Evolutionary conservation across 2,329 filamentous ascomycete species (phyloP).

Genomic region (Ascochyta lentis): DNA sequence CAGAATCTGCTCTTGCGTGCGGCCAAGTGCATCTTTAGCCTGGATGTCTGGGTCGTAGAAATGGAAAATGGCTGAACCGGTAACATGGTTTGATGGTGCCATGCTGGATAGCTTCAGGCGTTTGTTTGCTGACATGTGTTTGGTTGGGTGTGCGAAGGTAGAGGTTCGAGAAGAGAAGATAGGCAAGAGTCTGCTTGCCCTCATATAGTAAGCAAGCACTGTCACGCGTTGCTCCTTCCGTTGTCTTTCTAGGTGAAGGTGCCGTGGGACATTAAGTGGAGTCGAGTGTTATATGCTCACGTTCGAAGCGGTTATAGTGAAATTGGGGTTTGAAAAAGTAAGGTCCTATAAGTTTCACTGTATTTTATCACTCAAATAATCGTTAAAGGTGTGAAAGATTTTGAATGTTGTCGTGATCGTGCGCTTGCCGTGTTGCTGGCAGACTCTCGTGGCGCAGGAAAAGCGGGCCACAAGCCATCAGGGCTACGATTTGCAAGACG

Average conservation of each 20-base stretch:
- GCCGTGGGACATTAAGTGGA: not conserved
- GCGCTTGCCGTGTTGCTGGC: not conserved
- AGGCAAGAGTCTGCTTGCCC: not conserved
- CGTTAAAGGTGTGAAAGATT: too few relatives aligned
- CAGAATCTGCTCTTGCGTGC: slow-evolving; percentile 57
- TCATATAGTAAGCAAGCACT: not conserved
- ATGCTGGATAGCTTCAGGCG: slow-evolving; percentile 24
- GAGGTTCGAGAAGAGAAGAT: not conserved
- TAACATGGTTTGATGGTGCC: slow-evolving; percentile 9
- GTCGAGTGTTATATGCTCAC: not conserved
- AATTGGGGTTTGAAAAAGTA: too few relatives aligned
- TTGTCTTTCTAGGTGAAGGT: not conserved
- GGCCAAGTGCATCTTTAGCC: slow-evolving; percentile 47
- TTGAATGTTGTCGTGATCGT: not conserved
- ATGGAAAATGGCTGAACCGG: slow-evolving; percentile 34
- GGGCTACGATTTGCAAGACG: too few relatives aligned
- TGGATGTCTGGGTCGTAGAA: slow-evolving; percentile 57
- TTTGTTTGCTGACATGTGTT: slow-evolving; percentile 19
- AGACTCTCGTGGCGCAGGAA: too few relatives aligned
- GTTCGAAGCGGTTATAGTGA: too few relatives aligned
- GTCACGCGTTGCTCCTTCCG: not conserved
- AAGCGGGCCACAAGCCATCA: too few relatives aligned
- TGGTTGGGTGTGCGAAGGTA: not conserved
- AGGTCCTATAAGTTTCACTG: too few relatives aligned
- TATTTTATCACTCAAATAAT: too few relatives aligned